These are phyloP conservation scores for Alternaria solani DNA, from an alignment of 2,329 filamentous ascomycete genomes.

Conservation along the genomic window DNA sequence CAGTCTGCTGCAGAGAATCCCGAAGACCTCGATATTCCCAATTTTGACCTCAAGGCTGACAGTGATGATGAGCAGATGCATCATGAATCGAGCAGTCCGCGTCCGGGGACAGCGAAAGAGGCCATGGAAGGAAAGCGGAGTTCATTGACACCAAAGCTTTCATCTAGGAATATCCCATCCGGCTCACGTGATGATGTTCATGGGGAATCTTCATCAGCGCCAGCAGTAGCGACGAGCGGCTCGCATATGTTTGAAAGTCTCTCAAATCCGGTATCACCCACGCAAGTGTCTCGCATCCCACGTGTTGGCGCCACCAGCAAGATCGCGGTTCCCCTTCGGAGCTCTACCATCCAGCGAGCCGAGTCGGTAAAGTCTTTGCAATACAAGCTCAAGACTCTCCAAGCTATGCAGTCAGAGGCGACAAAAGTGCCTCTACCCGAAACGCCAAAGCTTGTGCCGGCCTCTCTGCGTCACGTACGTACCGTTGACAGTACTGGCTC, in stretches of 20 bases:
- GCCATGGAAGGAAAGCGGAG: background rate
- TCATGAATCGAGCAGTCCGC: background rate
- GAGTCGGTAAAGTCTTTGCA: conserved; percentile 22
- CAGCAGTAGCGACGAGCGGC: conserved; percentile 19
- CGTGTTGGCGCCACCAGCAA: conserved; percentile 20
- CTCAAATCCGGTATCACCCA: conserved; percentile 12
- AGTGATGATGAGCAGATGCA: conserved; percentile 21
- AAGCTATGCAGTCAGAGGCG: background rate
- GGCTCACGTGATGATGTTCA: conserved; percentile 1
- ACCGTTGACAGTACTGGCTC: conserved; percentile 31
- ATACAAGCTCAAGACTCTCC: background rate
- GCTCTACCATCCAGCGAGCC: conserved; percentile 26
- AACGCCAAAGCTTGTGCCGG: conserved; percentile 3
- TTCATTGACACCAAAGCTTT: conserved; percentile 27
- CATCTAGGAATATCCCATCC: conserved; percentile 26
- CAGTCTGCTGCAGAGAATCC: conserved; percentile 24
- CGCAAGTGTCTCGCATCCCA: conserved; percentile 38
- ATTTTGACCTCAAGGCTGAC: conserved; percentile 25
- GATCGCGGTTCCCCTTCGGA: conserved; percentile 10
- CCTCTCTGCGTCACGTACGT: conserved; percentile 27
- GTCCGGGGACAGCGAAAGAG: background rate
- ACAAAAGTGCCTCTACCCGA: conserved; percentile 13
- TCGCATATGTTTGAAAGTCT: conserved; percentile 3
- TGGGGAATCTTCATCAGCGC: conserved; percentile 4
- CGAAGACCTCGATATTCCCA: conserved; percentile 11